Evolutionary conservation across 306 rosid genomes (phyloP).

Genomic region (Cucumis cinereus): DNA sequence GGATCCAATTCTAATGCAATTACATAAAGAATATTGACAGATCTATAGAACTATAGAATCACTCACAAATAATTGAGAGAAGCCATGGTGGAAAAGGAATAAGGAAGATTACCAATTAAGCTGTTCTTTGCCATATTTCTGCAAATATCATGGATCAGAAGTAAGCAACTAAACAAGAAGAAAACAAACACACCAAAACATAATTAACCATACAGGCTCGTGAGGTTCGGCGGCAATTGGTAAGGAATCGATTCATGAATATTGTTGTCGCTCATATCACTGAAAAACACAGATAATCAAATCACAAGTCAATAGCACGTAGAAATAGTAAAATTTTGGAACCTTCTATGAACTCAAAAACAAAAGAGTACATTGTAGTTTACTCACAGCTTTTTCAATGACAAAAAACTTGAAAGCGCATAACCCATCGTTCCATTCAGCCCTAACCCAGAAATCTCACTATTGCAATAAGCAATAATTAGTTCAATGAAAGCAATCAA

Average conservation of each 20-base stretch:
- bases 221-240: slow-evolving; percentile 86
- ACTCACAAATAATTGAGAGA: slow-evolving; percentile 75
- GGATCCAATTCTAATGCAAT: slow-evolving; percentile 13
- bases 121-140: slow-evolving; percentile 81
- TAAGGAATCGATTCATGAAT: slow-evolving; percentile 76
- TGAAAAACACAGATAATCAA: slow-evolving; percentile 9
- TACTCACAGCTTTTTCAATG: slow-evolving; percentile 71
- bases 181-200: background rate
- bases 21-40: background rate
- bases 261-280: slow-evolving; percentile 73
- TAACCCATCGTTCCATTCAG: slow-evolving; percentile 88
- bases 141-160: slow-evolving; percentile 9
- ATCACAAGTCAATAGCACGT: background rate
- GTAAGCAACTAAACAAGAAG: background rate
- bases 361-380: background rate
- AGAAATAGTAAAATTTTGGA: background rate
- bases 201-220: slow-evolving; percentile 57
- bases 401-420: slow-evolving; percentile 59
- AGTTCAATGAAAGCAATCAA: slow-evolving; percentile 14
- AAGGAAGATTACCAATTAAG: slow-evolving; percentile 84
- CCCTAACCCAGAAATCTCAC: slow-evolving; percentile 74
- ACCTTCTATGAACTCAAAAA: background rate
- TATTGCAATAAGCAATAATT: slow-evolving; percentile 20
- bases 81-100: slow-evolving; percentile 62
- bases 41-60: slow-evolving; percentile 8